These are phyloP conservation scores for Earliella scabrosa DNA, from an alignment of 1,284 basidiomycete genomes.

Conservation along the genomic window DNA sequence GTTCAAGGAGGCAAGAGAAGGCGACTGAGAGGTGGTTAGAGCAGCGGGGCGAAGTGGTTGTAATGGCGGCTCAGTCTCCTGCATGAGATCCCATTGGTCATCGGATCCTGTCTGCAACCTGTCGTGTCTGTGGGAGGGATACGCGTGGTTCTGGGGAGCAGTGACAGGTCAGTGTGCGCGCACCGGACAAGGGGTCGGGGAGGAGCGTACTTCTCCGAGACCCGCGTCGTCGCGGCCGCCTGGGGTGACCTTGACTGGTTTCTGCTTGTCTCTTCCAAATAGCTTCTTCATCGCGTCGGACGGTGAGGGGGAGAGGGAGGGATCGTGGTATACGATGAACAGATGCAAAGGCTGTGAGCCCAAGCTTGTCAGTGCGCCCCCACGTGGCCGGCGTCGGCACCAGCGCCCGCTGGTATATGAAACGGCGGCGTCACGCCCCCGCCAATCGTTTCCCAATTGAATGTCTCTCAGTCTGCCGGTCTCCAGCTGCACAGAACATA, in stretches of 20 bases:
- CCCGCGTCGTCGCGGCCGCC: constrained; percentile 34
- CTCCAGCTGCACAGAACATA: too few species aligned
- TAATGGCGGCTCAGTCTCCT: constrained; percentile 29
- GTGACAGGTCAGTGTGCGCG: constrained; percentile 9
- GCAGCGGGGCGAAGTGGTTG: constrained; percentile 34
- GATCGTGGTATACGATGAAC: constrained; percentile 20
- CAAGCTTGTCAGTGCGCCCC: constrained; percentile 20
- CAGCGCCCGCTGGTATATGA: constrained; percentile 16
- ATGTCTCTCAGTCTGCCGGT: too few species aligned
- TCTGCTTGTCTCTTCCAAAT: constrained; percentile 53
- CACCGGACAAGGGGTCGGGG: constrained; percentile 21
- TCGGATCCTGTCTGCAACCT: constrained; percentile 36
- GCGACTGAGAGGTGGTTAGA: constrained; percentile 41
- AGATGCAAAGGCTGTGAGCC: constrained; percentile 25
- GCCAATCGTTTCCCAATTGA: neutral
- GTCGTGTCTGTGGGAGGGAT: constrained; percentile 30
- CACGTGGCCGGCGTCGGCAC: constrained; percentile 25
- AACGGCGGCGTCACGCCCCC: constrained; percentile 4
- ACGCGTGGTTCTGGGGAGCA: constrained; percentile 16
- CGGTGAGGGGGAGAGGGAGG: constrained; percentile 13
- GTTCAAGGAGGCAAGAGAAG: constrained; percentile 49
- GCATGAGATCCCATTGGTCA: constrained; percentile 56
- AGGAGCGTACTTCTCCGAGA: constrained; percentile 35
- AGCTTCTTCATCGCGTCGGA: constrained; percentile 50
- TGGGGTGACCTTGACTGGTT: constrained; percentile 37